Conservation (phyloP, 805 yeast species). For the Lachancea sp. region DNA sequence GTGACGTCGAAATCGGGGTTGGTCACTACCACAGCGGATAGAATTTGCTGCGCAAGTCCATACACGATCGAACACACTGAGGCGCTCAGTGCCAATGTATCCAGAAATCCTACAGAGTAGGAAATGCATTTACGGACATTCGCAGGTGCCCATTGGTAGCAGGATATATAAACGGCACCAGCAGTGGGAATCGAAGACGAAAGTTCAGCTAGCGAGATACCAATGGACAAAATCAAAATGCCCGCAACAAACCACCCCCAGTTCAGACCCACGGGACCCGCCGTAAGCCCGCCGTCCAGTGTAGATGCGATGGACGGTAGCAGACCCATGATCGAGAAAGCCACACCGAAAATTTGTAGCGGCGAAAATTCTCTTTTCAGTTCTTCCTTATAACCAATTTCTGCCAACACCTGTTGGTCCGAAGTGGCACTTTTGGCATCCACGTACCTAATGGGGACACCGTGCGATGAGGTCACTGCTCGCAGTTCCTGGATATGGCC, state of each 20-base stretch:
- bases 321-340: slow-evolving; percentile 62
- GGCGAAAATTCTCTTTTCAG: slow-evolving; percentile 53
- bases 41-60: slow-evolving; percentile 52
- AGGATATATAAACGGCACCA: slow-evolving; percentile 63
- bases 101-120: slow-evolving; percentile 58
- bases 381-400: slow-evolving; percentile 63
- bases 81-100: slow-evolving; percentile 55
- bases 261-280: slow-evolving; percentile 52
- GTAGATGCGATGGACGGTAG: slow-evolving; percentile 53
- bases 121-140: slow-evolving; percentile 42
- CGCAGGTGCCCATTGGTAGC: slow-evolving; percentile 55
- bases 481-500: slow-evolving; percentile 11
- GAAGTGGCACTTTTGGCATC: slow-evolving; percentile 15
- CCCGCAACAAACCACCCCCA: slow-evolving; percentile 68
- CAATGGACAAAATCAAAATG: slow-evolving; percentile 46
- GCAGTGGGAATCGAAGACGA: slow-evolving; percentile 63
- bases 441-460: slow-evolving; percentile 17
- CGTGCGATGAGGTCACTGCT: slow-evolving; percentile 15
- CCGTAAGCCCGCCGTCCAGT: slow-evolving; percentile 27
- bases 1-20: slow-evolving; percentile 44
- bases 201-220: slow-evolving; percentile 52
- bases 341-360: slow-evolving; percentile 58
- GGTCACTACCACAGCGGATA: slow-evolving; percentile 43
- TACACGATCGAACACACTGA: slow-evolving; percentile 60
- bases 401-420: slow-evolving; percentile 19